Evolutionary conservation across 345 rosid species (phyloP).

Genomic region (Hibiscus tridactylites): DNA sequence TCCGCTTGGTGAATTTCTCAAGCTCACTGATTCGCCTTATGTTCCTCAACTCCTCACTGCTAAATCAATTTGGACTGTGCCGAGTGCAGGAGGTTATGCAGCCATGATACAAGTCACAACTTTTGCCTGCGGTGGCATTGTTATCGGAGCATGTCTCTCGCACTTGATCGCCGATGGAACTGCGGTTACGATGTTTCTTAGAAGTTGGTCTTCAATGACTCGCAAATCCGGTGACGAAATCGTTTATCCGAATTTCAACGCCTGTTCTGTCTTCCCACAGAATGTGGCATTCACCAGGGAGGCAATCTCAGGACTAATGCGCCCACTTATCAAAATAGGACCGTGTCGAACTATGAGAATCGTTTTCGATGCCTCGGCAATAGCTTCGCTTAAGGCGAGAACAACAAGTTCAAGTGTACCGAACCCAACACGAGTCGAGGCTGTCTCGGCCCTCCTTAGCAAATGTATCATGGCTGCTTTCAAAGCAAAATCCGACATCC

Average conservation of each 20-base stretch:
- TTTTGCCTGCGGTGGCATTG: slow-evolving; percentile 27
- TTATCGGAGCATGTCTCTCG: slow-evolving; percentile 10
- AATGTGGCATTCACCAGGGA: neutral
- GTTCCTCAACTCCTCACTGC: neutral
- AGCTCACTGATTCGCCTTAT: neutral
- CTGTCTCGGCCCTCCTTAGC: slow-evolving; percentile 15
- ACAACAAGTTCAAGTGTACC: neutral
- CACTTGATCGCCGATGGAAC: slow-evolving; percentile 23
- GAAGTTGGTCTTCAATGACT: slow-evolving; percentile 18
- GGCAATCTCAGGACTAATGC: neutral
- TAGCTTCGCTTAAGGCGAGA: slow-evolving; percentile 11
- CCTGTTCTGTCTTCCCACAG: slow-evolving; percentile 8
- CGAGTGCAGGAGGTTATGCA: neutral
- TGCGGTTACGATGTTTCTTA: slow-evolving; percentile 9
- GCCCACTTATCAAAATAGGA: neutral
- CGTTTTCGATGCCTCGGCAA: slow-evolving; percentile 13
- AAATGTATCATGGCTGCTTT: slow-evolving; percentile 6
- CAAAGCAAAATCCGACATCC: neutral
- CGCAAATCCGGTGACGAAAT: neutral
- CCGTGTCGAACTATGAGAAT: slow-evolving; percentile 5
- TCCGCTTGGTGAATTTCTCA: neutral
- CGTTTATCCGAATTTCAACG: neutral
- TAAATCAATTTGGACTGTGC: neutral
- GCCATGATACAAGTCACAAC: slow-evolving; percentile 19
- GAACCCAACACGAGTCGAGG: slow-evolving; percentile 19